Conservation (phyloP, 1,284 basidiomycete genomes). For the Lentinula novae-zelandiae region DNA sequence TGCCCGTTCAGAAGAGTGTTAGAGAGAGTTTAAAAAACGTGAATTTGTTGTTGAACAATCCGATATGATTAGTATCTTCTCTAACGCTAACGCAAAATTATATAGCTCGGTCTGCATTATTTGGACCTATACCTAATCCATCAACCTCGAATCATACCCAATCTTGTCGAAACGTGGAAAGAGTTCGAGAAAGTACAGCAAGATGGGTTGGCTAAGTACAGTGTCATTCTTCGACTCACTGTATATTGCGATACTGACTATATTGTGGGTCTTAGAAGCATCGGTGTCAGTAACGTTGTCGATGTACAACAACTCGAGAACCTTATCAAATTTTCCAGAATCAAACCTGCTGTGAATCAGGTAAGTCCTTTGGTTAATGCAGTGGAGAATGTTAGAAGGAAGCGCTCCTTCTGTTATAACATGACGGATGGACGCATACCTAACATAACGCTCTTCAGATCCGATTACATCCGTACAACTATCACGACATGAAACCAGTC, state of each 20-base stretch:
- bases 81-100: background rate
- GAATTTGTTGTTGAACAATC: background rate
- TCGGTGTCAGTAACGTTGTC: constrained; percentile 62
- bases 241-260: background rate
- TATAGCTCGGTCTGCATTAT: constrained; percentile 47
- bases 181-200: constrained; percentile 49
- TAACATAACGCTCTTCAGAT: constrained; percentile 1
- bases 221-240: no score
- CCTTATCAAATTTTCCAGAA: constrained; percentile 42
- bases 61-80: background rate
- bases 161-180: constrained; percentile 46
- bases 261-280: constrained; percentile 29
- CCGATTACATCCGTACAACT: constrained; percentile 53
- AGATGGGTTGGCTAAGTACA: constrained; percentile 41
- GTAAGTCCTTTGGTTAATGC: constrained; percentile 23
- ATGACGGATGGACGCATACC: no score
- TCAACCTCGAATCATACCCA: constrained; percentile 33
- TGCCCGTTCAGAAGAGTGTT: constrained; percentile 7
- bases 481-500: constrained; percentile 36
- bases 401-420: no score
- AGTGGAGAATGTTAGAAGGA: no score
- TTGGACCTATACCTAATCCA: constrained; percentile 57
- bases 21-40: constrained; percentile 38
- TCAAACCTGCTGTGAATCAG: constrained; percentile 61
- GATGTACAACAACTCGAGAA: constrained; percentile 43